Evolutionary conservation across 108 stramenopile genomes (phyloP), one percentile per base, ranked within the genome.

Genomic region (Conticribra guillardii): DNA sequence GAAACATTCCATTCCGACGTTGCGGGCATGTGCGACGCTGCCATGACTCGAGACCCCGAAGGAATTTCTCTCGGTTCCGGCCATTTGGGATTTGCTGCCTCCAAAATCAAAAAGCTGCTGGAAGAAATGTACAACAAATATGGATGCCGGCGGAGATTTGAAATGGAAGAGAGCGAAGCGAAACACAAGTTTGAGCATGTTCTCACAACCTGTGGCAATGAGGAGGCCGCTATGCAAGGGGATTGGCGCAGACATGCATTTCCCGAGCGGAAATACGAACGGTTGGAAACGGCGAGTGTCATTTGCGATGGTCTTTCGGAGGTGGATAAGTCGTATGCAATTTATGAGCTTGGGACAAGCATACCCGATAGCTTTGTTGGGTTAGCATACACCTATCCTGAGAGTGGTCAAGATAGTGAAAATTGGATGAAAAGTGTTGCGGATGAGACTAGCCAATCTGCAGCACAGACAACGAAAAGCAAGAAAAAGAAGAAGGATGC

Each of bases 401-500:
- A 92, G 34, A 87, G 82, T 31, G 89, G 87, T 8, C 86, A 94
- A 57, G 68, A 62, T 28, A 86, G 85, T 60, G 94, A 95, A 64
- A 87, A 81, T 24, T 95, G 94, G 94, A 95, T 95, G 94, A 92
- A 91, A 52, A 85, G 87, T 17, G 79, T 95, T 28, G 67, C 85
- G 17, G 76, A 81, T 48, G 87, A 84, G 52, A 74, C 83, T 16
- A 75, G 60, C 32, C 73, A 80, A 16, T 24, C 54, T 9, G 45
- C 54, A 27, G 37, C 24, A 17, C 34, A 63, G 48, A 48, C 28
- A 32, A 63, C 45, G 19, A 80, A 67, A 28, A 11, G 49, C 44
- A 75, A 51, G 52, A 51, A 49, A 65, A 77, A 54, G 53, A 76
- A 79, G 27, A 78, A 79, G 58, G 73, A 80, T 14, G 47, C 54